These are phyloP conservation scores for Massarina eburnea DNA, from an alignment of 2,329 filamentous ascomycete genomes.

Conservation along the genomic window DNA sequence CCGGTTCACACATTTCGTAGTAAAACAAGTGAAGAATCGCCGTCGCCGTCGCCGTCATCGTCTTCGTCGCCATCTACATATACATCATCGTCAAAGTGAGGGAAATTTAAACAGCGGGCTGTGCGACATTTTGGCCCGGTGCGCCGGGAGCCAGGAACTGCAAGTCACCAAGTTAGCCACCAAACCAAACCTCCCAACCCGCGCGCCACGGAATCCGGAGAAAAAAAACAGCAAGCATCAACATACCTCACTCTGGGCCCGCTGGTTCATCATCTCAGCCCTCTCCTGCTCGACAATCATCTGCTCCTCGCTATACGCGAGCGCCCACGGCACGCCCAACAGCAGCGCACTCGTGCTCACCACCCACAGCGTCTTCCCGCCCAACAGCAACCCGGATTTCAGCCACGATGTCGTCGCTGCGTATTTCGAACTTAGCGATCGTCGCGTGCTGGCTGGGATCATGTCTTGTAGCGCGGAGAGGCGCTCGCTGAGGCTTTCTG, in stretches of 20 bases:
- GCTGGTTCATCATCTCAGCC: conserved; percentile 94
- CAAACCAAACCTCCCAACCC: not conserved
- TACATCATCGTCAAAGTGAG: not conserved
- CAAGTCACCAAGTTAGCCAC: conserved; percentile 11
- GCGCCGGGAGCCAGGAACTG: conserved; percentile 40
- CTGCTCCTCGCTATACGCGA: conserved; percentile 94
- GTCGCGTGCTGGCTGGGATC: conserved; percentile 77
- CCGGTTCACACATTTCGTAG: conserved; percentile 20
- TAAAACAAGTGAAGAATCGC: conserved; percentile 25
- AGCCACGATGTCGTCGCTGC: conserved; percentile 59
- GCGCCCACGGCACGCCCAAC: conserved; percentile 87
- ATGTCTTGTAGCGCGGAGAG: conserved; percentile 75
- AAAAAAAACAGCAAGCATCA: not conserved
- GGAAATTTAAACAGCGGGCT: conserved; percentile 37
- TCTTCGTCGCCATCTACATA: not conserved
- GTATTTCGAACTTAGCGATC: conserved; percentile 48
- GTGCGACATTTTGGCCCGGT: conserved; percentile 28
- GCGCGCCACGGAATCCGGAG: not conserved
- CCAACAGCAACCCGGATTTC: conserved; percentile 65
- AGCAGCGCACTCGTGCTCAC: conserved; percentile 86
- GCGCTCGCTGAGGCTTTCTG: conserved; percentile 59
- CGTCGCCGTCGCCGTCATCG: conserved; percentile 1
- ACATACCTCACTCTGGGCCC: conserved; percentile 72
- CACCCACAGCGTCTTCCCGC: conserved; percentile 88
- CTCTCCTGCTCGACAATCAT: conserved; percentile 97